Percentiles rank a stretch among this genome's conserved stretches.
Evolutionary conservation across 495 filamentous ascomycete species (phyloP).

Genomic region (Annulohypoxylon nitens): DNA sequence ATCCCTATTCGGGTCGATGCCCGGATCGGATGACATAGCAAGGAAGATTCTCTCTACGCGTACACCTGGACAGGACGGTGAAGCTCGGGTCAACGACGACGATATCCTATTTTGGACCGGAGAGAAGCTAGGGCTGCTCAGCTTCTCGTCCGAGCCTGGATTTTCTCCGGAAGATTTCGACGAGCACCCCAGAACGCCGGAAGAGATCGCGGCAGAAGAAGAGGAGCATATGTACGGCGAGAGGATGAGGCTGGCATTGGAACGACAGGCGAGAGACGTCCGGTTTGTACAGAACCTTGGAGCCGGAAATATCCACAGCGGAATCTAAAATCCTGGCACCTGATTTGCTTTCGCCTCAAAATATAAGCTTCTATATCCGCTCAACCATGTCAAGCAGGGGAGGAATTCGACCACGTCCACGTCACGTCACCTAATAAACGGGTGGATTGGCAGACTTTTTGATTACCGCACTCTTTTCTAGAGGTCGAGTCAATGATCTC

Average conservation of each 20-base stretch:
- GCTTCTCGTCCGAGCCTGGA: conserved; percentile 67
- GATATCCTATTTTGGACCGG: conserved; percentile 86
- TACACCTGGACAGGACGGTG: conserved; percentile 49
- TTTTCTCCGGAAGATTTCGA: conserved; percentile 63
- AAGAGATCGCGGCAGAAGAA: conserved; percentile 60
- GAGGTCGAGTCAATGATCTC: conserved; percentile 40
- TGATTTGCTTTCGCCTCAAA: conserved; percentile 26
- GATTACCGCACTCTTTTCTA: conserved; percentile 26
- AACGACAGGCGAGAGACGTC: conserved; percentile 85
- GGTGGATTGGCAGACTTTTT: conserved; percentile 23
- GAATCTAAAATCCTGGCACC: conserved; percentile 29
- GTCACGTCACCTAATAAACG: conserved; percentile 31
- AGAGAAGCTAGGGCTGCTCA: conserved; percentile 79
- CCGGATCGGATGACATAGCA: conserved; percentile 71
- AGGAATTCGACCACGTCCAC: conserved; percentile 26
- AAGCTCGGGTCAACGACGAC: conserved; percentile 62
- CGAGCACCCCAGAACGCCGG: conserved; percentile 55
- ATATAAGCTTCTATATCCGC: background rate
- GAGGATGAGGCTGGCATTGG: conserved; percentile 79
- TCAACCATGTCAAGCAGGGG: conserved; percentile 2
- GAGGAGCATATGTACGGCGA: conserved; percentile 69
- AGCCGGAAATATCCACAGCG: conserved; percentile 42
- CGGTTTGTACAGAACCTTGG: conserved; percentile 80
- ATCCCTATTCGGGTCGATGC: conserved; percentile 63
- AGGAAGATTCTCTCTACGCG: conserved; percentile 77